These are phyloP conservation scores for Tetrahymena elliotti DNA, from an alignment of 73 alveolate genomes.

Conservation along the genomic window DNA sequence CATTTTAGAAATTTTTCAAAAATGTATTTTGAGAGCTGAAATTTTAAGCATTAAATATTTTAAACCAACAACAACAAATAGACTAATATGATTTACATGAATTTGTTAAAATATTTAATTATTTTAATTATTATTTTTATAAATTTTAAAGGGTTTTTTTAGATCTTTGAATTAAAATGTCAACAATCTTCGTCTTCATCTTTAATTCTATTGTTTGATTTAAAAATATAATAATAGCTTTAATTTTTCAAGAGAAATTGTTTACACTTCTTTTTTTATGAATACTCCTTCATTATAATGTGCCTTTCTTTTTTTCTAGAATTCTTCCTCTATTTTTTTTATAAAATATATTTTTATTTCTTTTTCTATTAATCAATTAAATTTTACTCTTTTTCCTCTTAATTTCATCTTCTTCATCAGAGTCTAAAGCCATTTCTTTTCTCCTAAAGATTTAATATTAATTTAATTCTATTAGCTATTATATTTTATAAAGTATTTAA, in stretches of 20 bases:
- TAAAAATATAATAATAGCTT: too few species aligned
- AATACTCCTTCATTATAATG: neutral
- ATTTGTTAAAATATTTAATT: too few species aligned
- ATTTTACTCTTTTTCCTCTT: neutral
- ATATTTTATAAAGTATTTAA: neutral
- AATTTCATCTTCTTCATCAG: neutral
- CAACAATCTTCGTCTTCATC: neutral
- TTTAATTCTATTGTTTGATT: neutral
- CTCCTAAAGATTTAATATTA: neutral
- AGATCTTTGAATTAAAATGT: too few species aligned
- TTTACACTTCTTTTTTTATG: neutral
- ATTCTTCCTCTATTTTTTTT: neutral
- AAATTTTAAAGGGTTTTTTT: too few species aligned
- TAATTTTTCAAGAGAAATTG: too few species aligned
- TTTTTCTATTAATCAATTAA: neutral
- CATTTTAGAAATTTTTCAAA: too few species aligned
- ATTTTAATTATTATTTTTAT: too few species aligned
- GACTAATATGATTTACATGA: too few species aligned
- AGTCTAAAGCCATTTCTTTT: neutral
- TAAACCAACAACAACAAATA: too few species aligned
- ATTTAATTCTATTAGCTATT: neutral
- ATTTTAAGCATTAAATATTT: too few species aligned
- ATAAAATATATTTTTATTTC: neutral
- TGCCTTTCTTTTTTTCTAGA: neutral
- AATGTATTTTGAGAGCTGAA: too few species aligned